A percentile compares a stretch with the other conserved stretches of the same genome.
Conservation (phyloP, 2,329 filamentous ascomycete genomes). For the Fusarium sambucinum region DNA sequence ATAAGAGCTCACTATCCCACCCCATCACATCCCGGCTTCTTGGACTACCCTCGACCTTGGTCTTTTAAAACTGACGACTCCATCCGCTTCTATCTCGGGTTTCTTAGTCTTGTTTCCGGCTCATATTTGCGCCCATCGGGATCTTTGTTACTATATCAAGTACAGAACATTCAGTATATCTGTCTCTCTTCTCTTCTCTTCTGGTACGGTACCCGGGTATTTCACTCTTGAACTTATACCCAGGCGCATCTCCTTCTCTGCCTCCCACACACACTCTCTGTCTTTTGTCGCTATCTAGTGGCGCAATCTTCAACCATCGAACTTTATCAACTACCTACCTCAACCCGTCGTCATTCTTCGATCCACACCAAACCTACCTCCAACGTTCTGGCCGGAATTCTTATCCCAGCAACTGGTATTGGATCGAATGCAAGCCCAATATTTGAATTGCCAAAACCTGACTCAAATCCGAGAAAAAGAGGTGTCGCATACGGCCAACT, state of each 20-base stretch:
- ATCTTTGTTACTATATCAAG: conserved; percentile 27
- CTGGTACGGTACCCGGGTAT: not conserved
- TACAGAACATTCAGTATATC: not conserved
- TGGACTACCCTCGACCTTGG: conserved; percentile 15
- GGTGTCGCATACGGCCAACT: conserved; percentile 34
- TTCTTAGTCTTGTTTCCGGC: conserved; percentile 33
- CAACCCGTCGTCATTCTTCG: conserved; percentile 20
- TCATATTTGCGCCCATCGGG: conserved; percentile 37
- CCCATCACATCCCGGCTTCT: conserved; percentile 28
- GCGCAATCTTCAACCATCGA: conserved; percentile 6
- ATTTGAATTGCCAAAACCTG: conserved; percentile 23
- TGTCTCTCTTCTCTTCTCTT: not conserved
- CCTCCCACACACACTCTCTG: not conserved
- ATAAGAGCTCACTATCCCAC: conserved; percentile 32
- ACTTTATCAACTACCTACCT: conserved; percentile 3
- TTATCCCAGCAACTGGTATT: conserved; percentile 34
- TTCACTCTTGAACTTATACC: not conserved
- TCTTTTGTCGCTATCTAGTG: conserved; percentile 1
- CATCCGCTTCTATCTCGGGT: conserved; percentile 21
- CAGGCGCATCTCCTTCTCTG: not conserved
- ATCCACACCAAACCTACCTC: conserved; percentile 13
- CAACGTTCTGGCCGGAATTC: conserved; percentile 23
- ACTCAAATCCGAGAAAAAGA: conserved; percentile 25
- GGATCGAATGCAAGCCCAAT: conserved; percentile 11
- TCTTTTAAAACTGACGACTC: conserved; percentile 20